phyloP scores from a whole-genome alignment of 176 grass and related monocot genomes.

The Themeda triandra region DNA sequence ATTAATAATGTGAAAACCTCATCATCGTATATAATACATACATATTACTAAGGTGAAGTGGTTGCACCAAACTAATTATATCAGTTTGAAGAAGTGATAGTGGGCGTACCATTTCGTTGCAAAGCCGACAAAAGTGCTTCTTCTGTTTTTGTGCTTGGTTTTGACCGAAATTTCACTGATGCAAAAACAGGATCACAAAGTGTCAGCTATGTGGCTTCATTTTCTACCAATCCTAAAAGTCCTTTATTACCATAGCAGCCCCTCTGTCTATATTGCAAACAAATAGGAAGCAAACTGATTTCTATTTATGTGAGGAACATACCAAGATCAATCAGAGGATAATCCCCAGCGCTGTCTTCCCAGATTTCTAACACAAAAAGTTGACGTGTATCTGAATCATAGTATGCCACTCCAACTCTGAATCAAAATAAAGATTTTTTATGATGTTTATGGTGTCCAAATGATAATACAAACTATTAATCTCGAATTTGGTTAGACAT shows the following conservation, averaged over 20 bases:
- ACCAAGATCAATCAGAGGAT: constrained; percentile 96
- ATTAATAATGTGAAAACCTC: not conserved
- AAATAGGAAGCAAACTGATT: not conserved
- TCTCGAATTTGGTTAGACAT: no score
- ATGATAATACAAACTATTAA: no score
- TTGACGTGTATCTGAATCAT: constrained; percentile 74
- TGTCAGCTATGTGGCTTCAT: constrained; percentile 26
- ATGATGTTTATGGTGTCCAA: no score
- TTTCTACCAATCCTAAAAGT: not conserved
- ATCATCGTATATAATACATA: not conserved
- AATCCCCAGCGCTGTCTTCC: constrained; percentile 74
- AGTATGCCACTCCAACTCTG: constrained; percentile 90
- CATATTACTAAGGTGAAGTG: constrained; percentile 4
- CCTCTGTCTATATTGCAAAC: no score
- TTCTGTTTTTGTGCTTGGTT: constrained; percentile 82
- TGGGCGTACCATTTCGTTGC: constrained; percentile 67
- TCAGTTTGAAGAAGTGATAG: constrained; percentile 11
- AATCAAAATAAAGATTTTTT: constrained; percentile 15
- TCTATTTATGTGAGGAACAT: constrained; percentile 32
- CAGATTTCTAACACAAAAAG: constrained; percentile 94
- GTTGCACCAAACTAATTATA: not conserved
- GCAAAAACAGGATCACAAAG: constrained; percentile 25
- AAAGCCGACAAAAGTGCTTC: constrained; percentile 80
- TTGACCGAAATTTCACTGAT: constrained; percentile 89
- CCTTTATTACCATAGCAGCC: constrained; percentile 25